These are phyloP conservation scores for Clarireedia homoeocarpa DNA, from an alignment of 2,329 filamentous ascomycete species.

Conservation along the genomic window DNA sequence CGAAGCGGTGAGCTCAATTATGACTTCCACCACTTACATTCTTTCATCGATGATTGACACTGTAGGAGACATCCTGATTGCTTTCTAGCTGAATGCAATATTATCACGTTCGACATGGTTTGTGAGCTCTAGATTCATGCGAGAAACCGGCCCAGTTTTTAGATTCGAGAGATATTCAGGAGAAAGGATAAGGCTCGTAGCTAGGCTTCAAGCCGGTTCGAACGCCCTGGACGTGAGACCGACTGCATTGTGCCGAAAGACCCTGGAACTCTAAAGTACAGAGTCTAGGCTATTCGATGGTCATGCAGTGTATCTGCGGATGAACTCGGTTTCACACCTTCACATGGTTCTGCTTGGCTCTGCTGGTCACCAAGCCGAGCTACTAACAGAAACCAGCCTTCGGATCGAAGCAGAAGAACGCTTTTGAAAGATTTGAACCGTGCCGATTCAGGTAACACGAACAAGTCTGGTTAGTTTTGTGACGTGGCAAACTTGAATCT, in stretches of 20 bases:
- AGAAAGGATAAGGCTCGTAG: too few species aligned
- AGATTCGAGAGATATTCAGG: too few species aligned
- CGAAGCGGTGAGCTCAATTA: neutral
- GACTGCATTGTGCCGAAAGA: neutral
- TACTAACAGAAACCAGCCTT: neutral
- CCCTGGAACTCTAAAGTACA: neutral
- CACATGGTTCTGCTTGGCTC: neutral
- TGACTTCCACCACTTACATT: neutral
- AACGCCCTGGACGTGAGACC: neutral
- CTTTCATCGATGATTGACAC: neutral
- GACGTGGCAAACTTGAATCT: conserved; percentile 1
- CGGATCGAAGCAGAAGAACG: neutral
- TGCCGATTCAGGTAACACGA: neutral
- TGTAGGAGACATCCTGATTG: neutral
- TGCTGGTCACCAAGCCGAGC: neutral
- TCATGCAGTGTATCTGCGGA: neutral
- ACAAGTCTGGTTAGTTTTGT: neutral
- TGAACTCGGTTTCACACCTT: neutral
- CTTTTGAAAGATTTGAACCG: neutral
- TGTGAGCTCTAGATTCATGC: too few species aligned
- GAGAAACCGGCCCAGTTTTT: too few species aligned
- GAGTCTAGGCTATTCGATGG: neutral
- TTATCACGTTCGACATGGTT: too few species aligned
- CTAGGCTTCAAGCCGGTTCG: neutral
- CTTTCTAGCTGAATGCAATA: neutral